Base-by-base conservation (phyloP, 768 basidiomycete species). In the Harrya chromipes region DNA sequence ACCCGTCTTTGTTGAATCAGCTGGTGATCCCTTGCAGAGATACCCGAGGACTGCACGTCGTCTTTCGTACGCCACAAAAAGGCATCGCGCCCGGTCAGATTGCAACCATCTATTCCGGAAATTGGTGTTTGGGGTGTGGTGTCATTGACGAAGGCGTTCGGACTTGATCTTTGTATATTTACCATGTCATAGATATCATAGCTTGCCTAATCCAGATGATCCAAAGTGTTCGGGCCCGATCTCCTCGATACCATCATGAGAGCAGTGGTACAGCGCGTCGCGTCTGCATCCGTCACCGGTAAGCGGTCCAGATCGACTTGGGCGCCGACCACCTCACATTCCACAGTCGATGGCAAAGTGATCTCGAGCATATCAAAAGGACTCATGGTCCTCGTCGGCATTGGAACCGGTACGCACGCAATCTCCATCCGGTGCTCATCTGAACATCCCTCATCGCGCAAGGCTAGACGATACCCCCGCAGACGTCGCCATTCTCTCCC, bases 371-470 rank as follows among this genome's bases (percentile, higher is more conserved):
- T 97, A 52, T 84, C 85, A 16, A 76, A 78, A 56, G 94, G 94
- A 2, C 72, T 97, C 26, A 85, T 97, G 80, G 88, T 94, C 17
- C 80, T 97, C 14, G 82, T 97, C 29, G 94, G 94, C 23, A 89
- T 97, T 56, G 90, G 88, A 37, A 74, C 75, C 71, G 89, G 90
- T 88, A 73, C 57, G 75, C 53, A 21, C 39, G 33, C 46, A 17
- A 27, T 13, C 21, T 45, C 40, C 23, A 47, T 34, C 27, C 21
- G 6, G 12, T 53, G 13, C 52, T 55, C 42, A 56, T 41, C 47
- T 6, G 40, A 33, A 17, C 31, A 17, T 16, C 27, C 43, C 24
- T 16, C n/a, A 17, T 27, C 14, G 13, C 33, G 45, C 62, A 76
- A 69, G 66, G 63, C 61, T 33, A 93, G 90, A 94, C 64, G 95